A percentile compares a stretch with the other conserved stretches of the same genome.
Evolutionary conservation across 208 protist genomes (phyloP).

Genomic region (Eutreptiella sp.): DNA sequence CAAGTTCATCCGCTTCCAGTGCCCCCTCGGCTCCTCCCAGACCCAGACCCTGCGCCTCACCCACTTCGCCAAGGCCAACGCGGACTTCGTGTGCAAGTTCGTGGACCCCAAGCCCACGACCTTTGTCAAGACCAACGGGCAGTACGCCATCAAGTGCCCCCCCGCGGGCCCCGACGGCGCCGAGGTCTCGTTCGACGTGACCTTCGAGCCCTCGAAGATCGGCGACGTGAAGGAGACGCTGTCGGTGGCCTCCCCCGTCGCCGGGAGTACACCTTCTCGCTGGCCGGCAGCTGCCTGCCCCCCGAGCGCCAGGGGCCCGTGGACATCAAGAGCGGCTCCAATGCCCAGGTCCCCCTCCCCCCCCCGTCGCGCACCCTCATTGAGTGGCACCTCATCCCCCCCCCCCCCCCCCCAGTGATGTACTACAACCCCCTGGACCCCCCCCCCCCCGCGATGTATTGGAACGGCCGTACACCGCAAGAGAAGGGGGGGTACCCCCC

Average conservation of each 20-base stretch:
- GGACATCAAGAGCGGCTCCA: constrained; percentile 46
- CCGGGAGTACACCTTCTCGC: constrained; percentile 79
- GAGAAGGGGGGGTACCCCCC: too few species aligned
- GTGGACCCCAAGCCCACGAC: constrained; percentile 21
- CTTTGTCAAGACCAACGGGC: constrained; percentile 48
- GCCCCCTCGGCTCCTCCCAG: constrained; percentile 64
- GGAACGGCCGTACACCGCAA: too few species aligned
- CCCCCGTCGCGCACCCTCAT: not conserved
- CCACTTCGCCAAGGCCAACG: constrained; percentile 54
- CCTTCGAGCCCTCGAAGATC: constrained; percentile 78
- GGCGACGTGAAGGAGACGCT: constrained; percentile 69
- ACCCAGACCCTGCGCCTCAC: constrained; percentile 53
- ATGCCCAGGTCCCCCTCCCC: not conserved
- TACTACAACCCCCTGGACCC: too few species aligned
- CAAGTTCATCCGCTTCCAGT: constrained; percentile 63
- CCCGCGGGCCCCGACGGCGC: constrained; percentile 55
- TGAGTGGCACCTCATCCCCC: not conserved
- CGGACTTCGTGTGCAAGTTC: constrained; percentile 73
- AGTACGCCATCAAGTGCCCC: constrained; percentile 41
- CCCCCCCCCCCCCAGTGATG: too few species aligned
- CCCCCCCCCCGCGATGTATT: too few species aligned
- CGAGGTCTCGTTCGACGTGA: constrained; percentile 79
- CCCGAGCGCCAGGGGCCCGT: constrained; percentile 87
- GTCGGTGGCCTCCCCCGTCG: constrained; percentile 63
- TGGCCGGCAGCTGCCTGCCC: constrained; percentile 69